Percentiles rank a stretch among this genome's conserved stretches.
Conservation (phyloP, 2,329 filamentous ascomycete genomes). For the Chalara sp. region DNA sequence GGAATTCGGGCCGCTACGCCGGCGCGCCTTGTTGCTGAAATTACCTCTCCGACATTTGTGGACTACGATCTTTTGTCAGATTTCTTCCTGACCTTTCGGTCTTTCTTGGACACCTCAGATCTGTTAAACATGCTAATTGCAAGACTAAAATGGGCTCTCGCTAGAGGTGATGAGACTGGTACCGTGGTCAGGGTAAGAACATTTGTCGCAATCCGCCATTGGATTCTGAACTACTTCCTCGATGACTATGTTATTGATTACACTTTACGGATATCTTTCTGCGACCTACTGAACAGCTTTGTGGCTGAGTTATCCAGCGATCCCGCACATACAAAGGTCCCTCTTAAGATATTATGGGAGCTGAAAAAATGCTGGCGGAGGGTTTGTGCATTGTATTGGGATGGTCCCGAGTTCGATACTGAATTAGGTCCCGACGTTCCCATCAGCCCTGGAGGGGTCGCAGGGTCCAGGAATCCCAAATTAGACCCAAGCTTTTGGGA, state of each 20-base stretch:
- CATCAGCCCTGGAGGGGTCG: slow-evolving; percentile 70
- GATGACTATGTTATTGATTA: slow-evolving; percentile 85
- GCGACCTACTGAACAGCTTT: slow-evolving; percentile 68
- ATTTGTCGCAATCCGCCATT: slow-evolving; percentile 91
- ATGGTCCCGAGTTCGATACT: slow-evolving; percentile 59
- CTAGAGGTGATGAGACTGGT: slow-evolving; percentile 72
- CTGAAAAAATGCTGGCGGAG: slow-evolving; percentile 96
- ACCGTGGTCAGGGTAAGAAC: slow-evolving; percentile 93
- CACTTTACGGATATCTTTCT: slow-evolving; percentile 69
- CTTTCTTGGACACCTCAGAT: slow-evolving; percentile 72
- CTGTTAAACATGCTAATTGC: slow-evolving; percentile 80
- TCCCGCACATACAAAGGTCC: slow-evolving; percentile 40
- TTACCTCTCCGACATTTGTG: slow-evolving; percentile 90
- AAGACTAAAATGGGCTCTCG: slow-evolving; percentile 79
- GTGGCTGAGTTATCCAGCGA: slow-evolving; percentile 47
- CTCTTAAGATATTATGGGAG: slow-evolving; percentile 82
- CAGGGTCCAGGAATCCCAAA: slow-evolving; percentile 49
- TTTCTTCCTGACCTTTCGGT: slow-evolving; percentile 92
- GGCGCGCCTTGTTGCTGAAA: slow-evolving; percentile 86
- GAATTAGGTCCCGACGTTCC: slow-evolving; percentile 56
- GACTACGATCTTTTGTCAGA: slow-evolving; percentile 97
- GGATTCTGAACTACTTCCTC: slow-evolving; percentile 95
- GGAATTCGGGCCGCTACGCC: slow-evolving; percentile 86
- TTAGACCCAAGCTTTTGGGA: slow-evolving; percentile 51
- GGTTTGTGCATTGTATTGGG: slow-evolving; percentile 86